Percentiles rank a stretch among this genome's conserved stretches.
These are phyloP conservation scores for Cytospora leucostoma DNA, from an alignment of 2,329 filamentous ascomycete genomes.

Conservation along the genomic window DNA sequence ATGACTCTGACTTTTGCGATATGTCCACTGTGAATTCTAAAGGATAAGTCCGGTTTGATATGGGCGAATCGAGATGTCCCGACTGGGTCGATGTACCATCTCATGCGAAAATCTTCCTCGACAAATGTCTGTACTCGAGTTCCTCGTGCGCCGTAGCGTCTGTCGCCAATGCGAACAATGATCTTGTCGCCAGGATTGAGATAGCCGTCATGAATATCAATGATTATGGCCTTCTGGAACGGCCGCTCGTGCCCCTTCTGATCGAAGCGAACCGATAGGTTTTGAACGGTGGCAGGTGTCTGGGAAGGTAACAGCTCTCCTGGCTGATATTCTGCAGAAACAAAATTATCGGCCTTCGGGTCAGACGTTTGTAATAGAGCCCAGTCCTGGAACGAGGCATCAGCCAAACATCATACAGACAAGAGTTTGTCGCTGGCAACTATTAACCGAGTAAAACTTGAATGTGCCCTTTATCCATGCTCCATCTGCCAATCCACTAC, in stretches of 20 bases:
- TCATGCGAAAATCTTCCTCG: conserved; percentile 38
- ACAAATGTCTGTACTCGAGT: conserved; percentile 41
- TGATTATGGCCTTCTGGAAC: conserved; percentile 42
- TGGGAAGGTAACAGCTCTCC: conserved; percentile 34
- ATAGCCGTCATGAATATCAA: conserved; percentile 41
- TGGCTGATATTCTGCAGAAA: conserved; percentile 38
- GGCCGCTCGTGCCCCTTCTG: conserved; percentile 43
- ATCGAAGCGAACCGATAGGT: conserved; percentile 39
- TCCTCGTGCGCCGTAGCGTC: conserved; percentile 36
- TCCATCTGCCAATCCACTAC: conserved; percentile 38
- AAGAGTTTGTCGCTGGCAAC: not conserved
- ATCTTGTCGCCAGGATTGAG: conserved; percentile 41
- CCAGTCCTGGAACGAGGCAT: conserved; percentile 32
- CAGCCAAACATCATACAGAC: not conserved
- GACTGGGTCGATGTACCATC: conserved; percentile 42
- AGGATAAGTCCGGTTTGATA: conserved; percentile 38
- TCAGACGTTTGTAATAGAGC: conserved; percentile 40
- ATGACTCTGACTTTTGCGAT: conserved; percentile 30
- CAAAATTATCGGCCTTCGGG: conserved; percentile 35
- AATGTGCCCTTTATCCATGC: conserved; percentile 43
- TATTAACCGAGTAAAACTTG: conserved; percentile 39
- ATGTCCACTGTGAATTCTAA: conserved; percentile 32
- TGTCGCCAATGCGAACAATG: conserved; percentile 38
- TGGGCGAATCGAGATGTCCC: conserved; percentile 40
- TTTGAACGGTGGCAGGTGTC: conserved; percentile 39